A percentile compares a stretch with the other conserved stretches of the same genome.
phyloP scores from a whole-genome alignment of 2,329 filamentous ascomycete genomes.

The Scytalidium sp. region DNA sequence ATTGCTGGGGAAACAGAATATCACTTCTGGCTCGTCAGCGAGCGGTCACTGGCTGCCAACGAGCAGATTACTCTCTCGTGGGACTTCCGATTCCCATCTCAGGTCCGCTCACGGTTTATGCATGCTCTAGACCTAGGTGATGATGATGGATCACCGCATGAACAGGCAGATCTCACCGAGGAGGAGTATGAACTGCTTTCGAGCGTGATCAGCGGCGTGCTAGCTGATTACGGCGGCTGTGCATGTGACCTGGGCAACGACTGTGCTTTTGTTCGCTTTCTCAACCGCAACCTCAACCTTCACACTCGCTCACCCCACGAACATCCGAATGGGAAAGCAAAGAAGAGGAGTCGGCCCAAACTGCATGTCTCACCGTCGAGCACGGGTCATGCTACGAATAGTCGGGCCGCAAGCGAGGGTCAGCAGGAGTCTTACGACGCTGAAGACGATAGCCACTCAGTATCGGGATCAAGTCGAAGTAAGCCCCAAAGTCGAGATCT shows the following conservation, averaged over 20 bases:
- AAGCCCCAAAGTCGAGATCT: conserved; percentile 66
- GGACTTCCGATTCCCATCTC: conserved; percentile 65
- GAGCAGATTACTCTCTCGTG: conserved; percentile 63
- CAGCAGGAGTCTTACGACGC: conserved; percentile 48
- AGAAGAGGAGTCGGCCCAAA: conserved; percentile 45
- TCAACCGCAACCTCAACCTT: conserved; percentile 47
- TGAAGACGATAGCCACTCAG: conserved; percentile 50
- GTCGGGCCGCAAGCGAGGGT: conserved; percentile 61
- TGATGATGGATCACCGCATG: conserved; percentile 41
- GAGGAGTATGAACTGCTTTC: conserved; percentile 58
- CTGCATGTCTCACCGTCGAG: conserved; percentile 58
- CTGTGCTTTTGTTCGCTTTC: conserved; percentile 61
- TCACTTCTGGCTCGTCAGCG: conserved; percentile 90
- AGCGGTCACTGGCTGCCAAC: conserved; percentile 64
- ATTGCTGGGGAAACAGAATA: conserved; percentile 75
- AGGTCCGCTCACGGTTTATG: conserved; percentile 49
- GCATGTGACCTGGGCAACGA: conserved; percentile 65
- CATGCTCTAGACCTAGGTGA: conserved; percentile 61
- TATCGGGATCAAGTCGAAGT: conserved; percentile 52
- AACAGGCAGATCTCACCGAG: conserved; percentile 38
- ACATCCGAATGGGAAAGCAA: conserved; percentile 37
- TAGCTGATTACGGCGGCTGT: conserved; percentile 77
- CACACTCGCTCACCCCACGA: conserved; percentile 40
- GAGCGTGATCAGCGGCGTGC: conserved; percentile 64
- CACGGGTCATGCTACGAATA: conserved; percentile 60